Percentiles rank a stretch among this genome's conserved stretches.
phyloP scores from a whole-genome alignment of 306 rosid genomes.

The Carpinus viminea region DNA sequence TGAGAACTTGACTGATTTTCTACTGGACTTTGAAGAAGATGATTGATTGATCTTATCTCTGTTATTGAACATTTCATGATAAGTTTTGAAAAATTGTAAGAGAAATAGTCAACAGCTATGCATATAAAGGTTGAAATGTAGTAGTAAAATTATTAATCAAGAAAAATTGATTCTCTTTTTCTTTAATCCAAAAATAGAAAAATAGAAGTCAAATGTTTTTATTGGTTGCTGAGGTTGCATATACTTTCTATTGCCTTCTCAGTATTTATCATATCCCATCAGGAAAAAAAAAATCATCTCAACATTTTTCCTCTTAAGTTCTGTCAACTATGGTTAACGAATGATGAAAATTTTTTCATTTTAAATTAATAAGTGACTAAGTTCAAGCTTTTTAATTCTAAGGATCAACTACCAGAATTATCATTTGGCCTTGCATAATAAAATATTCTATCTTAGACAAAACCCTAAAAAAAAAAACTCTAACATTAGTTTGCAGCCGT shows the following conservation, averaged over 20 bases:
- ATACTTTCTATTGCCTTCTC: not conserved
- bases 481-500: too few species aligned
- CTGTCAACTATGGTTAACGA: too few species aligned
- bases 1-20: slow-evolving; percentile 89
- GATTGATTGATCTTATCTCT: slow-evolving; percentile 26
- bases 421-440: too few species aligned
- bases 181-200: not conserved
- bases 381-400: too few species aligned
- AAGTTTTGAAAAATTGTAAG: not conserved
- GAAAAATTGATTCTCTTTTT: not conserved
- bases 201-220: not conserved
- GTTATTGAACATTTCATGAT: slow-evolving; percentile 20
- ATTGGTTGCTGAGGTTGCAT: not conserved
- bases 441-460: too few species aligned
- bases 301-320: too few species aligned
- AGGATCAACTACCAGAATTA: too few species aligned
- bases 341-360: too few species aligned
- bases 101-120: not conserved
- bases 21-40: slow-evolving; percentile 83
- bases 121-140: not conserved
- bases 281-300: not conserved
- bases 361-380: too few species aligned
- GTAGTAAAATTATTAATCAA: not conserved
- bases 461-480: too few species aligned
- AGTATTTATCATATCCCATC: not conserved